Evolutionary conservation across 129 eudicot genomes (phyloP).

Genomic region (Pittosporum tobira): DNA sequence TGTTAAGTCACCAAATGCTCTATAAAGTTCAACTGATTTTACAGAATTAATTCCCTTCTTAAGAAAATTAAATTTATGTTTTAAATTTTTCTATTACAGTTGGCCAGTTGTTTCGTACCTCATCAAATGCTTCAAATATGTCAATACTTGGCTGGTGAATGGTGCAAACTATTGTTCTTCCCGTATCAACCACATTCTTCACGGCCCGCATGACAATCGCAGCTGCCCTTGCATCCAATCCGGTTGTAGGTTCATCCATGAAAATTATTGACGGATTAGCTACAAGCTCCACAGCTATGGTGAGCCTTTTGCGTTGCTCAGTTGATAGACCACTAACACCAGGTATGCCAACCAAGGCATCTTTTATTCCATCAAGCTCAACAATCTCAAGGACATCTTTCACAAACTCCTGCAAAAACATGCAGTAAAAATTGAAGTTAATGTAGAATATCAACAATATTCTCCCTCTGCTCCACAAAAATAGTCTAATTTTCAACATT

Average conservation of each 20-base stretch:
- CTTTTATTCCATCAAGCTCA: slow-evolving; percentile 57
- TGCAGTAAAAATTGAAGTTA: background rate
- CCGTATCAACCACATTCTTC: slow-evolving; percentile 60
- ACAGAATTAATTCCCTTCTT: background rate
- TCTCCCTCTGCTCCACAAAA: no score
- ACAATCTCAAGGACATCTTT: slow-evolving; percentile 57
- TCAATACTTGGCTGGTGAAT: slow-evolving; percentile 79
- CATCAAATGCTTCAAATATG: slow-evolving; percentile 78
- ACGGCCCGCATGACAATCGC: slow-evolving; percentile 76
- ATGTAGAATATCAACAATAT: background rate
- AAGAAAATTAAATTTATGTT: background rate
- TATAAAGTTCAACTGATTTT: no score
- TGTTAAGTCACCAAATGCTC: no score
- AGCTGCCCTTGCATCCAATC: slow-evolving; percentile 79
- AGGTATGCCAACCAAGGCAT: slow-evolving; percentile 63
- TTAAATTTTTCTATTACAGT: background rate
- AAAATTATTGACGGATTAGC: slow-evolving; percentile 80
- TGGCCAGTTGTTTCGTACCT: slow-evolving; percentile 26
- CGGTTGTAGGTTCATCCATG: slow-evolving; percentile 84
- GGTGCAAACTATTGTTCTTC: slow-evolving; percentile 77
- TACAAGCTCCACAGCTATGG: slow-evolving; percentile 82
- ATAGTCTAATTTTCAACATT: no score
- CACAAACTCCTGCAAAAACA: slow-evolving; percentile 40
- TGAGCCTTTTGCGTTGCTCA: slow-evolving; percentile 78
- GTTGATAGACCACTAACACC: slow-evolving; percentile 74